A percentile compares a stretch with the other conserved stretches of the same genome.
Evolutionary conservation across 345 rosid species (phyloP).

Genomic region (Populus pruinosa): DNA sequence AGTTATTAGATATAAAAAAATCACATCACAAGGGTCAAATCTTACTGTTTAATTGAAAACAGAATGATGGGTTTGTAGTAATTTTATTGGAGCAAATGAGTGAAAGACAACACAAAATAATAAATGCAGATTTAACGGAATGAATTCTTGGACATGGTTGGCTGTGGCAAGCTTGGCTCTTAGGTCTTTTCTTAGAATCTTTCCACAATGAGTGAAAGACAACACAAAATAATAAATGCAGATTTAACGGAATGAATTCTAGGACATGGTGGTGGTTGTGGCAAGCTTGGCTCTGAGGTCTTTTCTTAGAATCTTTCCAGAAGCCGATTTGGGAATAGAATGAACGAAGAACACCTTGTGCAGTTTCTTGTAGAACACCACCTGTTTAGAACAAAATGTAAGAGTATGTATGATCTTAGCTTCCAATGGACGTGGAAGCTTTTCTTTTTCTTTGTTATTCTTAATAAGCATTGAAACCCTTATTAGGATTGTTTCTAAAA

Average conservation of each 20-base stretch:
- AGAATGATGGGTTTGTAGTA: too few relatives aligned
- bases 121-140: not conserved
- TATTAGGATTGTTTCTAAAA: too few relatives aligned
- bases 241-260: not conserved
- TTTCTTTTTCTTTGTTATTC: too few relatives aligned
- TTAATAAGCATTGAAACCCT: too few relatives aligned
- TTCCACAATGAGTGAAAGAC: slow-evolving; percentile 29
- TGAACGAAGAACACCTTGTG: slow-evolving; percentile 71
- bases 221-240: not conserved
- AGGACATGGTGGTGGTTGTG: slow-evolving; percentile 14
- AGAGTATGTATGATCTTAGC: too few relatives aligned
- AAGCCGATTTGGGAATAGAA: slow-evolving; percentile 82
- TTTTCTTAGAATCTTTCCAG: slow-evolving; percentile 86
- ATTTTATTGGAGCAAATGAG: too few relatives aligned
- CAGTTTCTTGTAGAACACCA: slow-evolving; percentile 82
- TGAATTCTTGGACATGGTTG: slow-evolving; percentile 3
- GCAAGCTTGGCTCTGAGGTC: slow-evolving; percentile 68
- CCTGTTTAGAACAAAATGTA: slow-evolving; percentile 31
- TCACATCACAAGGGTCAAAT: too few relatives aligned
- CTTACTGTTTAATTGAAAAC: too few relatives aligned
- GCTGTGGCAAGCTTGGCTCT: slow-evolving; percentile 53
- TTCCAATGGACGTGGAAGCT: too few relatives aligned
- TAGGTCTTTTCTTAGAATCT: slow-evolving; percentile 79
- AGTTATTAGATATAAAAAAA: too few relatives aligned
- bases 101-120: not conserved